Evolutionary conservation across 2,329 filamentous ascomycete species (phyloP), one percentile per base, ranked within the genome.

Genomic region (Aspergillus proliferans): DNA sequence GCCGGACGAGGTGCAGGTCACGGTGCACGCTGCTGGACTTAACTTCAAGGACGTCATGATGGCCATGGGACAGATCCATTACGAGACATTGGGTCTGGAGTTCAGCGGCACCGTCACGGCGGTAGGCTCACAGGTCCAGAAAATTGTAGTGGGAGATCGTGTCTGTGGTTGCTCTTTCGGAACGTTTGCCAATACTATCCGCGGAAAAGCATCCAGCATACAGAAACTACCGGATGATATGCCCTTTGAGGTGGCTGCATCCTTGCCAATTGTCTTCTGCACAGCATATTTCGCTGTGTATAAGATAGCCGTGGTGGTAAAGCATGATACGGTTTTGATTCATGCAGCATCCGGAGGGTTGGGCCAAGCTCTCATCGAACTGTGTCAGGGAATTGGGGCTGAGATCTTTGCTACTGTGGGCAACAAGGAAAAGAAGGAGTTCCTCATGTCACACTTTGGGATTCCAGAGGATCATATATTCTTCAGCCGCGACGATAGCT

Each of bases 131-230:
- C 55, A 63, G 7, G 58, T 61, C 9, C 52, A 55, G 19, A 43
- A 60, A 46, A 72, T 73, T 61, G 61, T 67, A 33, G 34, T 58
- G 5, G 73, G 73, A 4, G 73, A 76, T 48, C 65, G 70, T 42
- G 62, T 76, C 38, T 30, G 50, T n/a, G 38, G 36, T 28, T n/a
- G 39, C 5, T 19, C 10, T 3, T 9, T 24, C 12, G 15, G n/a
- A 12, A 24, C 30, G 2, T 36, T 51, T 12, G 26, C 15, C 7
- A 51, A 36, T 10, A 6, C 8, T 7, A 10, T n/a, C 10, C 12
- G 15, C 26, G 19, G 42, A 7, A 14, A 9, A 14, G 21, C 26
- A n/a, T 26, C 8, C 30, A 14, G 8, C 30, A 14, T 33, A 7
- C 30, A 33, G 30, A 8, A 8, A 14, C 7, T 33, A 14, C 30